A percentile compares a stretch with the other conserved stretches of the same genome.
These are phyloP conservation scores for Clitopilus passeckerianus DNA, from an alignment of 768 basidiomycete species.

Conservation along the genomic window DNA sequence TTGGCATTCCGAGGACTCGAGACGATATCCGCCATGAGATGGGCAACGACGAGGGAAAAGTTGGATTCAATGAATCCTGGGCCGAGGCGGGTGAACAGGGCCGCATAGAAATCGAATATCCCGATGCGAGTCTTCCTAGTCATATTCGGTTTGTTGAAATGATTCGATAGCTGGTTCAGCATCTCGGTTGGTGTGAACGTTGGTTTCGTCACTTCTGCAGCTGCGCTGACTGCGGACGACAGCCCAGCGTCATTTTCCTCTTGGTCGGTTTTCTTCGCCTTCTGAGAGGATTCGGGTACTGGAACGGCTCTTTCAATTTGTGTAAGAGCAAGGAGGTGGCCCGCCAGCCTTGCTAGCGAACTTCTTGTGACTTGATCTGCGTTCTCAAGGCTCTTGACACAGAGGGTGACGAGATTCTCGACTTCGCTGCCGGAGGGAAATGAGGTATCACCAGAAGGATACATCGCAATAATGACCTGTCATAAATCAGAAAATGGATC, in stretches of 20 bases:
- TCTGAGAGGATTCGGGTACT: slow-evolving; percentile 43
- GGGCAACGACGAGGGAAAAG: slow-evolving; percentile 73
- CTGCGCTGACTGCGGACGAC: slow-evolving; percentile 34
- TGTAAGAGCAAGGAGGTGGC: slow-evolving; percentile 79
- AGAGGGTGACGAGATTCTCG: slow-evolving; percentile 65
- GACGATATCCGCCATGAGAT: slow-evolving; percentile 77
- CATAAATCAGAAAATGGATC: slow-evolving; percentile 7
- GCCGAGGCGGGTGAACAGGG: slow-evolving; percentile 73
- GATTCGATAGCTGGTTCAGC: slow-evolving; percentile 71
- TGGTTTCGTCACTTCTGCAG: slow-evolving; percentile 57
- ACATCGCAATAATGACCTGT: slow-evolving; percentile 49
- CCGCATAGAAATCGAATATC: slow-evolving; percentile 84
- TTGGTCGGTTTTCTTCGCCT: slow-evolving; percentile 53
- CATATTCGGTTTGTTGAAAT: slow-evolving; percentile 71
- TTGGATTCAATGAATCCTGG: slow-evolving; percentile 74
- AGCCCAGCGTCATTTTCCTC: slow-evolving; percentile 55
- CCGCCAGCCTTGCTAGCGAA: slow-evolving; percentile 73
- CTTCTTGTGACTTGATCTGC: slow-evolving; percentile 84
- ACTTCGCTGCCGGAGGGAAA: slow-evolving; percentile 64
- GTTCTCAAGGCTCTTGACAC: slow-evolving; percentile 70
- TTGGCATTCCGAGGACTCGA: slow-evolving; percentile 46
- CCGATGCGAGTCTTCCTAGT: slow-evolving; percentile 76
- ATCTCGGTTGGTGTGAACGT: slow-evolving; percentile 75
- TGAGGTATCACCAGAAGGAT: slow-evolving; percentile 47
- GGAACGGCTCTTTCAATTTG: slow-evolving; percentile 60